A percentile compares a stretch with the other conserved stretches of the same genome.
phyloP scores from a whole-genome alignment of 2,329 filamentous ascomycete species.

The Ophiostoma sp. region DNA sequence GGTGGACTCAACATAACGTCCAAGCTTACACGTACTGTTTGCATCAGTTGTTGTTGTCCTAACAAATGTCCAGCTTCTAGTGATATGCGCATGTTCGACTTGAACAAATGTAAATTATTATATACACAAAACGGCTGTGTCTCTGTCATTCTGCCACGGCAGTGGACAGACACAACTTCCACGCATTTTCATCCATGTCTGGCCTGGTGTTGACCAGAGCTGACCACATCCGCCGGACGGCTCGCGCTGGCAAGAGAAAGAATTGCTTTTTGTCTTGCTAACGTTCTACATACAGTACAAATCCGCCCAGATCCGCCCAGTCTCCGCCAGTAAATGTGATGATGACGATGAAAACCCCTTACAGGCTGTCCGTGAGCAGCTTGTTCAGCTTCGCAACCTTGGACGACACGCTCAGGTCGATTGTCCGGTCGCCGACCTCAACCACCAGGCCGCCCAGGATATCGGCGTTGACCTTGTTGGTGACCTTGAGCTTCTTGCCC shows the following conservation, averaged over 20 bases:
- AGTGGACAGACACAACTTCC: not conserved
- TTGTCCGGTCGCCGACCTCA: constrained; percentile 95
- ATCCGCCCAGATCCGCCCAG: not conserved
- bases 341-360: constrained; percentile 44
- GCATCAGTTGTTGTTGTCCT: too few relatives aligned
- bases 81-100: not conserved
- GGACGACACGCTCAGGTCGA: constrained; percentile 90
- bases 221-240: not conserved
- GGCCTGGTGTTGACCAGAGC: not conserved
- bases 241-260: not conserved
- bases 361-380: constrained; percentile 92
- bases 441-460: constrained; percentile 91
- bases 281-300: constrained; percentile 11
- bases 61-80: too few relatives aligned
- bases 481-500: constrained; percentile 96
- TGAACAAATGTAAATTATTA: constrained; percentile 12
- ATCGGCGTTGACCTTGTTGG: constrained; percentile 90
- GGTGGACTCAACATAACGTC: too few relatives aligned
- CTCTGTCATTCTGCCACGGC: not conserved
- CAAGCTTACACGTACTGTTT: too few relatives aligned
- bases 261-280: constrained; percentile 5
- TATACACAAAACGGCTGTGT: constrained; percentile 4
- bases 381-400: constrained; percentile 99
- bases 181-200: not conserved
- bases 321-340: not conserved